Evolutionary conservation across 1,139 yeast species (phyloP).

Genomic region (Yamadazyma trypodendri): DNA sequence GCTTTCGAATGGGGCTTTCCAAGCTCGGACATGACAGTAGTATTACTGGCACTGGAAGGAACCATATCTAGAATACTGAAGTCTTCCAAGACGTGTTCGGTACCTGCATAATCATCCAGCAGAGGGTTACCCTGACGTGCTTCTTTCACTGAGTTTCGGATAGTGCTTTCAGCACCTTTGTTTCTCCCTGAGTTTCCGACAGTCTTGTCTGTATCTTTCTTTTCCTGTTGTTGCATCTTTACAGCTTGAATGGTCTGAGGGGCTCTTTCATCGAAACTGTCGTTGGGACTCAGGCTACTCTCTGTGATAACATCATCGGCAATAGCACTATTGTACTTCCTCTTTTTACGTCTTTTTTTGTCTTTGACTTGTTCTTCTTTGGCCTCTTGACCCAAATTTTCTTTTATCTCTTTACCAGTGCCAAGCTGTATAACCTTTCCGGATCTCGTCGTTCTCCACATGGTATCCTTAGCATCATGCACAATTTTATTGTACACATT

Average conservation of each 20-base stretch:
- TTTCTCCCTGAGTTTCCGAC: no score
- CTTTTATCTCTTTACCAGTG: background rate
- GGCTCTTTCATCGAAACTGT: background rate
- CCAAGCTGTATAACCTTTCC: background rate
- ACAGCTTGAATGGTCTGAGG: background rate
- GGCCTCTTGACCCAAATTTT: no score
- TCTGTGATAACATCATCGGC: background rate
- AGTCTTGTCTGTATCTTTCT: background rate
- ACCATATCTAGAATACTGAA: background rate
- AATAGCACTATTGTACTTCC: background rate
- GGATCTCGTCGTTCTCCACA: conserved; percentile 1
- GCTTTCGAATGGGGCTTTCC: background rate
- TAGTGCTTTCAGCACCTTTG: no score
- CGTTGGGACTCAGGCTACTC: background rate
- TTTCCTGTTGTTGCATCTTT: background rate
- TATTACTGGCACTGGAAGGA: background rate
- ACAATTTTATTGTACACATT: background rate
- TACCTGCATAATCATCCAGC: background rate
- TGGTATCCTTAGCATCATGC: background rate
- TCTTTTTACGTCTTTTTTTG: background rate
- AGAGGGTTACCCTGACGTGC: background rate
- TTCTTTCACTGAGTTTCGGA: no score
- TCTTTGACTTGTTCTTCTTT: background rate
- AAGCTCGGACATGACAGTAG: no score
- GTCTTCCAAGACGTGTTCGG: background rate